phyloP scores from a whole-genome alignment of 495 filamentous ascomycete genomes.

The Lophium mytilinum region DNA sequence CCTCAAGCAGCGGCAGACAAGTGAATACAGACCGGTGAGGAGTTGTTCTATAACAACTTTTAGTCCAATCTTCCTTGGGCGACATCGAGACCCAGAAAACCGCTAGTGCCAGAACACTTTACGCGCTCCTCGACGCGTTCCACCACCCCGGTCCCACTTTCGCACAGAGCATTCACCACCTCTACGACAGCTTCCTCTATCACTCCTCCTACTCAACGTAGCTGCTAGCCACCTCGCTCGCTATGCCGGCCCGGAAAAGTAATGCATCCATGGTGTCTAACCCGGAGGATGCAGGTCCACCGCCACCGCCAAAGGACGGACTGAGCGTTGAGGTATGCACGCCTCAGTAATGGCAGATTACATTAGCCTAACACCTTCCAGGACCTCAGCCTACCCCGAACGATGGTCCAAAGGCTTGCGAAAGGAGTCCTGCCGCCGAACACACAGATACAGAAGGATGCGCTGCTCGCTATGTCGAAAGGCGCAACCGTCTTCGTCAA shows the following conservation, averaged over 20 bases:
- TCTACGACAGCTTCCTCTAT: background rate
- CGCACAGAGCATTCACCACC: background rate
- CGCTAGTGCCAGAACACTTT: too few species aligned
- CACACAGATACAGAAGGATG: constrained; percentile 90
- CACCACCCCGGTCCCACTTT: background rate
- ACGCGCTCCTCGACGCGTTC: background rate
- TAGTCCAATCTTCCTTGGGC: too few species aligned
- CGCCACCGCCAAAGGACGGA: constrained; percentile 22
- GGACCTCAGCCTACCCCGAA: constrained; percentile 88
- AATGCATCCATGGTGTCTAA: constrained; percentile 27
- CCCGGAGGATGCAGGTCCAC: constrained; percentile 16
- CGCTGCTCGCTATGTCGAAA: constrained; percentile 83
- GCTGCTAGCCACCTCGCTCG: background rate
- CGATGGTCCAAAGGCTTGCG: constrained; percentile 85
- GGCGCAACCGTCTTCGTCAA: constrained; percentile 91
- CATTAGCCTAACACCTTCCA: constrained; percentile 30
- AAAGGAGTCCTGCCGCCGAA: constrained; percentile 97
- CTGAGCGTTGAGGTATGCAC: constrained; percentile 31
- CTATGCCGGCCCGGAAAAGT: constrained; percentile 35
- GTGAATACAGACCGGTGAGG: too few species aligned
- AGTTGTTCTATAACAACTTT: too few species aligned
- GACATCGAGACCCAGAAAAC: too few species aligned
- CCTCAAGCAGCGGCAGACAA: too few species aligned
- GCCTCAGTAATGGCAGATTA: background rate
- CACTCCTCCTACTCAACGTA: background rate